Evolutionary conservation across 2,329 filamentous ascomycete genomes (phyloP), one percentile per base, ranked within the genome.

Genomic region (Talaromyces funiculosus): DNA sequence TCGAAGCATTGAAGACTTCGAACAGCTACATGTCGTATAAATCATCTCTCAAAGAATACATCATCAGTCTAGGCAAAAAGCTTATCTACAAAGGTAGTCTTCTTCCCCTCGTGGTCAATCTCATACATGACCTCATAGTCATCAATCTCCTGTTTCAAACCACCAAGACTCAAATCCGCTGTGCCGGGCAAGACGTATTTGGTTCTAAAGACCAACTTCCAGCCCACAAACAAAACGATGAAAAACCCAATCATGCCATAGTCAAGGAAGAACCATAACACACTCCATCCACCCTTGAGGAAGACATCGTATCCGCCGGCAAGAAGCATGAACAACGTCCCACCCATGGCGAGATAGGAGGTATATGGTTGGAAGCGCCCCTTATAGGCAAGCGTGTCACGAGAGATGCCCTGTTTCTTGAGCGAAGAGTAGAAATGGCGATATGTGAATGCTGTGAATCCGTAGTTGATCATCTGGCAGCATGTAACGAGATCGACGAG

Each of bases 301-400:
- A 92, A 92, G 60, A 87, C 85, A 59, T 82, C 80, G 74, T 86
- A 92, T 79, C 90, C 92, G 81, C 92, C 92, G 70, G 89, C 92
- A 60, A 93, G 71, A 3, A 87, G 83, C 62, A 92, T 88, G 33
- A 93, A 71, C 68, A 81, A 79, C 74, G 87, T 90, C 76, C 90
- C 85, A 69, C 81, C 76, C 2, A 92, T 80, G 0, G 87, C 86
- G 62, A 79, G 76, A 69, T 84, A 84, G 0, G 86, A 89, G n/a
- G 89, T 90, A 65, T 73, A 83, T 53, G 86, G 77, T 33, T 89
- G 88, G 26, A 91, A 81, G 0, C 89, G 89, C 0, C 89, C 86
- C 20, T 80, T 80, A 70, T 86, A 90, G 0, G 84, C 81, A 64
- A 88, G 77, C 9, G 26, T 33, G 26, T 76, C 74, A 71, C 86